Conservation (phyloP, 2,329 filamentous ascomycete genomes). For the Diaporthe sp. region DNA sequence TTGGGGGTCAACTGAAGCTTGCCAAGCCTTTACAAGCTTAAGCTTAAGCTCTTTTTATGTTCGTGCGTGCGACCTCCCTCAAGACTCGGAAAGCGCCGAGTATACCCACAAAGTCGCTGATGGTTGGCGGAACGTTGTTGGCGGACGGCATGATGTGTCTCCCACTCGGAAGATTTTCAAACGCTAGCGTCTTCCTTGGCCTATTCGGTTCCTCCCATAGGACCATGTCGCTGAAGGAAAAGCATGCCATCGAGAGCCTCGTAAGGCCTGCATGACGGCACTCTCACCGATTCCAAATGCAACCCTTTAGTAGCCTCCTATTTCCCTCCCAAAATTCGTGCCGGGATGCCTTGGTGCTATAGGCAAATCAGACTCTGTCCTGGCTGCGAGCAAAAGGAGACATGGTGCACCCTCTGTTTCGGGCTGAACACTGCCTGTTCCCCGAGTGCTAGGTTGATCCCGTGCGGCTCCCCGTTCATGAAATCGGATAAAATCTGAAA, state of each 20-base stretch:
- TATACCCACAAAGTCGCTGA: not conserved
- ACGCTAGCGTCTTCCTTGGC: conserved; percentile 1
- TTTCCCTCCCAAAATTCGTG: not conserved
- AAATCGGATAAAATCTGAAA: not conserved
- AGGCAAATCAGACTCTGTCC: not conserved
- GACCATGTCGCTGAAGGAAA: not conserved
- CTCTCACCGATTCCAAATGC: not conserved
- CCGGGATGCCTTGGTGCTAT: not conserved
- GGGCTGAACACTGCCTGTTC: not conserved
- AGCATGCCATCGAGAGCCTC: not conserved
- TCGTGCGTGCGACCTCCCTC: not conserved
- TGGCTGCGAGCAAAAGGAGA: not conserved
- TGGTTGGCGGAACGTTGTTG: not conserved
- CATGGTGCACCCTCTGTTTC: conserved; percentile 11
- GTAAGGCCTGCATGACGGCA: not conserved
- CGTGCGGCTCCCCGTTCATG: not conserved
- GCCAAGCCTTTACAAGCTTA: conserved; percentile 2
- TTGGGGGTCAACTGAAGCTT: not conserved
- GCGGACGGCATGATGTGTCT: not conserved
- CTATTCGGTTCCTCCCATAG: not conserved
- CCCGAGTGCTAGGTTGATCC: conserved; percentile 2
- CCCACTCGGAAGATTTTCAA: conserved; percentile 24
- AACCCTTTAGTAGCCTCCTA: not conserved
- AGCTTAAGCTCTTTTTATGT: not conserved
- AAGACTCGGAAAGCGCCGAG: not conserved